These are phyloP conservation scores for Irpex sp. DNA, from an alignment of 1,284 basidiomycete genomes.

Conservation along the genomic window DNA sequence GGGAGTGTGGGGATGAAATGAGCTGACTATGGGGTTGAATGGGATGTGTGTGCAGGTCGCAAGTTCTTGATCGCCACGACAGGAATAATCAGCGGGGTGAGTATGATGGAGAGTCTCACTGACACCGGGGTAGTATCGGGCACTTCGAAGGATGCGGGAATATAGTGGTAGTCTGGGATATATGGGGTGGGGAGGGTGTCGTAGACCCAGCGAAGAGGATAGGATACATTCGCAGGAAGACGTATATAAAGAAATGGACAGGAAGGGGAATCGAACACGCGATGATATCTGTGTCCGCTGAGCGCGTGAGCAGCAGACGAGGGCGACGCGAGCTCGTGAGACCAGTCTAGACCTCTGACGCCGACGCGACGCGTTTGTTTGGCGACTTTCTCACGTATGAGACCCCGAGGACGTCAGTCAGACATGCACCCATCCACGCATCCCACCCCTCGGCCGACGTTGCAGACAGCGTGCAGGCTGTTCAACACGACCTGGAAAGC, in stretches of 20 bases:
- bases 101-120: constrained; percentile 63
- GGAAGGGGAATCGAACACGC: background rate
- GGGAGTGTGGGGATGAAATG: background rate
- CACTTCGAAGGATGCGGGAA: constrained; percentile 27
- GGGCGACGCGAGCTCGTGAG: background rate
- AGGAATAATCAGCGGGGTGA: constrained; percentile 76
- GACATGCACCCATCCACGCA: background rate
- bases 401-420: constrained; percentile 10
- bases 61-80: constrained; percentile 87
- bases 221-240: background rate
- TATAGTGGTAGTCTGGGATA: constrained; percentile 15
- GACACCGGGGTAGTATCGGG: constrained; percentile 32
- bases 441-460: background rate
- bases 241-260: background rate
- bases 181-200: background rate
- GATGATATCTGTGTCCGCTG: background rate
- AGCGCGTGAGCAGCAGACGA: background rate
- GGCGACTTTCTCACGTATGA: constrained; percentile 10
- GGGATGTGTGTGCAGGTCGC: constrained; percentile 46
- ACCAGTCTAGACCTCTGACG: constrained; percentile 8
- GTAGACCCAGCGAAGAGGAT: background rate
- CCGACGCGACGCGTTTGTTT: constrained; percentile 18
- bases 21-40: background rate
- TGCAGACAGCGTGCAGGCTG: no score
- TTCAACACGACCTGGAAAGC: no score